Conservation (phyloP, 495 filamentous ascomycete species). For the Tetracladium setigerum region DNA sequence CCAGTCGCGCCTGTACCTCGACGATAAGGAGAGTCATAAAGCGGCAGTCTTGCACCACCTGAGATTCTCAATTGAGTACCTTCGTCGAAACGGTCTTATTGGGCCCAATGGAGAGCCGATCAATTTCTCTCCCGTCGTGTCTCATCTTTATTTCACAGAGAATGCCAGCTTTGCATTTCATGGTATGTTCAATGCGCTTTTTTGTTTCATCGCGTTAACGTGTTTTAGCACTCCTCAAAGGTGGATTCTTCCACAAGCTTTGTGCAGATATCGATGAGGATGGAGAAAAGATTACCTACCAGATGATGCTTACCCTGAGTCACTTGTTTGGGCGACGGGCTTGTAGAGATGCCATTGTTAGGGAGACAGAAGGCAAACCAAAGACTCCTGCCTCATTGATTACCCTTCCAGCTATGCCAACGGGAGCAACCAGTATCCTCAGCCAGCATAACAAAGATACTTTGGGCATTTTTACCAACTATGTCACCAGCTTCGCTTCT, state of each 20-base stretch:
- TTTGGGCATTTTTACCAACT: slow-evolving; percentile 53
- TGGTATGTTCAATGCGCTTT: slow-evolving; percentile 17
- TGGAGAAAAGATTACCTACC: slow-evolving; percentile 30
- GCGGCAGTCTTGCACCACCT: slow-evolving; percentile 66
- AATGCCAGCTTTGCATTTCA: slow-evolving; percentile 69
- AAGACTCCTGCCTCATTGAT: slow-evolving; percentile 51
- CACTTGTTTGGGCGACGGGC: slow-evolving; percentile 58
- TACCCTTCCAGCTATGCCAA: slow-evolving; percentile 55
- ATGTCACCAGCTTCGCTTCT: slow-evolving; percentile 58
- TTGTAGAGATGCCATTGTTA: slow-evolving; percentile 25
- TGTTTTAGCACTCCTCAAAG: slow-evolving; percentile 44
- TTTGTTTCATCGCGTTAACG: slow-evolving; percentile 1
- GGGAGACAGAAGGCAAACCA: slow-evolving; percentile 28
- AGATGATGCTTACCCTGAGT: slow-evolving; percentile 56
- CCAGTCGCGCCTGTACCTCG: slow-evolving; percentile 60
- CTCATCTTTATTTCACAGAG: slow-evolving; percentile 68
- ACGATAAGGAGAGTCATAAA: slow-evolving; percentile 48
- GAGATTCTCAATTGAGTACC: slow-evolving; percentile 73
- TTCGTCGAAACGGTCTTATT: slow-evolving; percentile 59
- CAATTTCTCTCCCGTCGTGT: slow-evolving; percentile 59
- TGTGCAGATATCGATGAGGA: slow-evolving; percentile 41
- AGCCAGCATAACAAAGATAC: slow-evolving; percentile 54
- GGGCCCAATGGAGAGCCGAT: slow-evolving; percentile 49
- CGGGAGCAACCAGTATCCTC: slow-evolving; percentile 44
- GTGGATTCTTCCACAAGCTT: slow-evolving; percentile 58